Conservation (phyloP, 129 eudicot species). For the Ambrosia artemisiifolia region DNA sequence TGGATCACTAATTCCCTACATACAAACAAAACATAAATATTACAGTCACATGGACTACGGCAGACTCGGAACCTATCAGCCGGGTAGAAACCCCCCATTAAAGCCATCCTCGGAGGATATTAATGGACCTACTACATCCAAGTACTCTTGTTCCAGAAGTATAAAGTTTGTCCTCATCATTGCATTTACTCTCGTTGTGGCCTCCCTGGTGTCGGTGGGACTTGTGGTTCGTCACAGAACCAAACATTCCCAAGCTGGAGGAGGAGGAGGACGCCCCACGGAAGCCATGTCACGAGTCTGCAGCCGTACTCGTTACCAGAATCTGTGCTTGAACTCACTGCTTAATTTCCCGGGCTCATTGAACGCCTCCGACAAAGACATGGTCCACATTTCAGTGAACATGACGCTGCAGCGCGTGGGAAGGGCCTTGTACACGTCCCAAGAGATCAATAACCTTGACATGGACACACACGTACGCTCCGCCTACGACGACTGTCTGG, state of each 20-base stretch:
- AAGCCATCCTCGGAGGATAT: too few relatives aligned
- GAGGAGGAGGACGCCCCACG: conserved; percentile 35
- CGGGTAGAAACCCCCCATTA: conserved; percentile 25
- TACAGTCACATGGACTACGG: conserved; percentile 44
- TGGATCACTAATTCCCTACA: background rate
- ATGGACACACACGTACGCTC: conserved; percentile 60
- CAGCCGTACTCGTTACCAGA: conserved; percentile 52
- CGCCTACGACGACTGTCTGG: conserved; percentile 87
- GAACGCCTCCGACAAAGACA: conserved; percentile 55
- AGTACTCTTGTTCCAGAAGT: conserved; percentile 20
- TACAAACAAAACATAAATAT: background rate
- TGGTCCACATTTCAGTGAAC: conserved; percentile 86
- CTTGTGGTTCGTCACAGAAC: conserved; percentile 27
- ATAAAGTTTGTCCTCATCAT: conserved; percentile 31
- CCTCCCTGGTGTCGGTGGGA: conserved; percentile 51
- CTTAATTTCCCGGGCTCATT: conserved; percentile 74
- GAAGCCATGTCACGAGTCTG: conserved; percentile 67
- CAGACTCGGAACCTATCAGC: conserved; percentile 55
- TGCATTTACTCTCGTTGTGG: conserved; percentile 41
- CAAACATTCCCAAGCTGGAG: too few relatives aligned
- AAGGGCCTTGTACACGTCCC: conserved; percentile 43
- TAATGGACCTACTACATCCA: background rate
- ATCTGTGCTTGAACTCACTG: conserved; percentile 60
- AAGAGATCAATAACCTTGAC: conserved; percentile 46
- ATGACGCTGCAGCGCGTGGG: conserved; percentile 67